phyloP scores from a whole-genome alignment of 2,329 filamentous ascomycete species.

The Dactylellina drechsleri region DNA sequence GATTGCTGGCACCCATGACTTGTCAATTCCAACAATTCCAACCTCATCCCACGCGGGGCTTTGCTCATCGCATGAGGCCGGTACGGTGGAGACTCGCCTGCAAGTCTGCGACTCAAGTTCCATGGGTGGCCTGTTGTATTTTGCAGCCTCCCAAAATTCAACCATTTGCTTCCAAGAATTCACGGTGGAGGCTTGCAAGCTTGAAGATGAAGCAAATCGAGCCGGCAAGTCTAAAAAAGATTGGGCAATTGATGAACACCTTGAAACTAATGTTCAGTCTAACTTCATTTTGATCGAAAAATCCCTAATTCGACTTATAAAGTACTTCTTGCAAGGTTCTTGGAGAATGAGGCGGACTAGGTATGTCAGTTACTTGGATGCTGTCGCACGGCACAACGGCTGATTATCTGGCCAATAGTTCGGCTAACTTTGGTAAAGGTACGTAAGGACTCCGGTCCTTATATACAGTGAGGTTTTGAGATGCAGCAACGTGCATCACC shows the following conservation, averaged over 20 bases:
- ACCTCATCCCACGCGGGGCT: constrained; percentile 29
- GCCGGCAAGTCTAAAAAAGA: constrained; percentile 40
- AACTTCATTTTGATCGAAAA: constrained; percentile 40
- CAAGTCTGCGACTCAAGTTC: neutral
- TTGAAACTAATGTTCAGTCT: constrained; percentile 12
- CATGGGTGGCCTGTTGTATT: constrained; percentile 49
- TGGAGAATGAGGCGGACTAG: constrained; percentile 21
- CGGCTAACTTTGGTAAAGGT: neutral
- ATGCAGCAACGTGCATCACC: neutral
- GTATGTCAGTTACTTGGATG: constrained; percentile 25
- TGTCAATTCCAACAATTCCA: constrained; percentile 19
- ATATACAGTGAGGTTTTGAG: neutral
- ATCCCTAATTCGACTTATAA: constrained; percentile 21
- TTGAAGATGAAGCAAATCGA: constrained; percentile 33
- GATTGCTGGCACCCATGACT: neutral
- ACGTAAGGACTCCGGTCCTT: neutral
- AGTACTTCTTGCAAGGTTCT: constrained; percentile 12
- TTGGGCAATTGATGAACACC: constrained; percentile 11
- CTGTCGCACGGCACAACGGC: constrained; percentile 10
- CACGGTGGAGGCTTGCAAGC: constrained; percentile 26
- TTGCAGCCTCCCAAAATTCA: constrained; percentile 38
- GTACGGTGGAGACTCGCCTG: constrained; percentile 28
- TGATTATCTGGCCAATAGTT: constrained; percentile 12
- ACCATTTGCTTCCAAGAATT: constrained; percentile 35
- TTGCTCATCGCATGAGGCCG: constrained; percentile 11